Conservation (phyloP, 768 basidiomycete species). For the Boletus sp. region DNA sequence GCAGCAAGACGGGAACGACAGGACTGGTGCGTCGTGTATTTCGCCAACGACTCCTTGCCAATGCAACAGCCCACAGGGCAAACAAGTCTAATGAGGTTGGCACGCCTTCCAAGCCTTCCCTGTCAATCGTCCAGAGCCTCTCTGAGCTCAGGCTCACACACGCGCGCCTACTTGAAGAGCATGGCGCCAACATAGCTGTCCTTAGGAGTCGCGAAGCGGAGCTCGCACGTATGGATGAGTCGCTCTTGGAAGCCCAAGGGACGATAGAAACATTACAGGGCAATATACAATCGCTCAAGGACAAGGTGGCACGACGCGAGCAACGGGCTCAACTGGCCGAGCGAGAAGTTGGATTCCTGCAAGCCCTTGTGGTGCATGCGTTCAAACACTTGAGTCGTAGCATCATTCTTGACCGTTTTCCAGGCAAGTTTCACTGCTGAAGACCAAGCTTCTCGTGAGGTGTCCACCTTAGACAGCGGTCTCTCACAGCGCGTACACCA, state of each 20-base stretch:
- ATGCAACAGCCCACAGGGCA: conserved; percentile 33
- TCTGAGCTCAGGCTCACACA: conserved; percentile 60
- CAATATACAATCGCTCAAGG: conserved; percentile 40
- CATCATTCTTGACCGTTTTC: background rate
- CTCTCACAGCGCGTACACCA: conserved; percentile 48
- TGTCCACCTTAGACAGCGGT: conserved; percentile 26
- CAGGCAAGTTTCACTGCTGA: conserved; percentile 68
- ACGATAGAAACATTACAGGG: conserved; percentile 34
- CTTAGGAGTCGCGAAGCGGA: conserved; percentile 56
- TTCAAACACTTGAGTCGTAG: conserved; percentile 5
- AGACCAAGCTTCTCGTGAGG: conserved; percentile 39
- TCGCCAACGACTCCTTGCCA: background rate
- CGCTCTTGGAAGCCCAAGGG: conserved; percentile 37
- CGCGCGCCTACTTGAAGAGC: conserved; percentile 63
- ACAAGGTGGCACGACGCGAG: conserved; percentile 37
- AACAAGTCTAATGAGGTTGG: conserved; percentile 34
- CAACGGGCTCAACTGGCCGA: conserved; percentile 45
- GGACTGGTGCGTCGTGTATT: conserved; percentile 45
- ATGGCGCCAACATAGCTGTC: conserved; percentile 55
- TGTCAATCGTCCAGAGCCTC: conserved; percentile 57
- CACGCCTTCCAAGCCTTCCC: conserved; percentile 45
- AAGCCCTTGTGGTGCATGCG: conserved; percentile 67
- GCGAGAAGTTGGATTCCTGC: conserved; percentile 61
- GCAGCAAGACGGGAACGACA: conserved; percentile 56
- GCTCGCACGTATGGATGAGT: conserved; percentile 38